Conservation (phyloP, 768 basidiomycete species). For the Hypsizygus marmoreus region DNA sequence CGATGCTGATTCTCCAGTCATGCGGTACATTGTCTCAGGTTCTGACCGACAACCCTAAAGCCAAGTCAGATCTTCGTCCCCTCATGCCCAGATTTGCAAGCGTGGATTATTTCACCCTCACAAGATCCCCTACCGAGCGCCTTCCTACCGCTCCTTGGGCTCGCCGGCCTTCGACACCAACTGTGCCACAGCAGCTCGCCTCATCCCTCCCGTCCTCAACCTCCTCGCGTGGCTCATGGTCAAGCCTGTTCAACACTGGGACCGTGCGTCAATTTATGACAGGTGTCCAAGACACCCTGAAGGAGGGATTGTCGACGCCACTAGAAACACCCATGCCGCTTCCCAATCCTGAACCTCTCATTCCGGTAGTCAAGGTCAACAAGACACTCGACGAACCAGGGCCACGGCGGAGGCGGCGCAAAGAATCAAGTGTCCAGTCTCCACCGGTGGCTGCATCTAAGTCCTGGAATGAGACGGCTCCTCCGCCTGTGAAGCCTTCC, state of each 20-base stretch:
- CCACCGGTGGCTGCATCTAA: constrained; percentile 40
- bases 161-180: constrained; percentile 48
- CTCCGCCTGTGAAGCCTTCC: constrained; percentile 34
- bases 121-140: constrained; percentile 31
- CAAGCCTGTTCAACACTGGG: constrained; percentile 70
- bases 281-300: constrained; percentile 55
- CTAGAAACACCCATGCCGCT: constrained; percentile 40
- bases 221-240: constrained; percentile 81
- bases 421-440: constrained; percentile 11
- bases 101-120: constrained; percentile 63
- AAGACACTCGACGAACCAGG: not conserved
- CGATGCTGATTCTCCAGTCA: constrained; percentile 64
- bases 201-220: constrained; percentile 52
- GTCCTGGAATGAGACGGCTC: constrained; percentile 54
- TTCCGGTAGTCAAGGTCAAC: not conserved
- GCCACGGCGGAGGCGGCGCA: not conserved
- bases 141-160: constrained; percentile 55
- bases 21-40: constrained; percentile 23
- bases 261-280: constrained; percentile 71
- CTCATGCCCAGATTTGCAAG: constrained; percentile 22
- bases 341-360: constrained; percentile 5
- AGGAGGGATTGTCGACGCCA: constrained; percentile 46
- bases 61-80: not conserved
- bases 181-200: constrained; percentile 33
- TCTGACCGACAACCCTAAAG: constrained; percentile 12